Base-by-base conservation (phyloP, 2,329 filamentous ascomycete species). In the Didymella pinodella region DNA sequence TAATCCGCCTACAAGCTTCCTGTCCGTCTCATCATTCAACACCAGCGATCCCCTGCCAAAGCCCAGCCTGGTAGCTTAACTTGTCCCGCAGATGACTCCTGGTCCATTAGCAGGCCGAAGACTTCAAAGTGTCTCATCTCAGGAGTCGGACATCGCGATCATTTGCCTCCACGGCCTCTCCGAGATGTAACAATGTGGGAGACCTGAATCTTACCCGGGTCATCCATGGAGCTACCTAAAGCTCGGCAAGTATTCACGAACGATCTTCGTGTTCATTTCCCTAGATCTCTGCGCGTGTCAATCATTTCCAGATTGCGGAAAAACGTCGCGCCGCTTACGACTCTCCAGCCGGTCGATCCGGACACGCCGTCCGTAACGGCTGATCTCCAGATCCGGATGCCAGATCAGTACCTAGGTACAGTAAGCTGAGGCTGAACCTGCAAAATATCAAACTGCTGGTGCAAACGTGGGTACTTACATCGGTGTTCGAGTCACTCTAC, bases 301-400 rank as follows among this genome's bases (percentile, higher is more conserved):
- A 59, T 49, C 52, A 51, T 51, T 54, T 48, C 56, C 38, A 36
- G 22, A 50, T 48, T 48, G 25, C 55, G 41, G 36, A 48, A 54
- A 46, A 57, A 52, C 48, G 34, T 45, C 43, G 45, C 20, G 47
- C 57, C 53, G 50, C 50, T 54, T 44, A 38, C 28, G 12, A 38
- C 16, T 44, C 41, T 31, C 43, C 38, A 18, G 40, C 20, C 43
- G 41, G 34, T 38, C 43, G 28, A 47, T 52, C 32, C 61, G 57
- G 61, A 46, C 53, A 49, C 50, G 50, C 61, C 54, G 57, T 58
- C 31, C 38, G 48, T 53, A 62, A 46, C 55, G 58, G 58, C 62
- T 62, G 55, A 49, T 47, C 45, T 51, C 34, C 48, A 52, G 54
- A 56, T 57, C 61, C 48, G 54, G 51, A 43, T 46, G 31, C 48